phyloP scores from a whole-genome alignment of 2,329 filamentous ascomycete species.

The Sarocladiaceae sp. region DNA sequence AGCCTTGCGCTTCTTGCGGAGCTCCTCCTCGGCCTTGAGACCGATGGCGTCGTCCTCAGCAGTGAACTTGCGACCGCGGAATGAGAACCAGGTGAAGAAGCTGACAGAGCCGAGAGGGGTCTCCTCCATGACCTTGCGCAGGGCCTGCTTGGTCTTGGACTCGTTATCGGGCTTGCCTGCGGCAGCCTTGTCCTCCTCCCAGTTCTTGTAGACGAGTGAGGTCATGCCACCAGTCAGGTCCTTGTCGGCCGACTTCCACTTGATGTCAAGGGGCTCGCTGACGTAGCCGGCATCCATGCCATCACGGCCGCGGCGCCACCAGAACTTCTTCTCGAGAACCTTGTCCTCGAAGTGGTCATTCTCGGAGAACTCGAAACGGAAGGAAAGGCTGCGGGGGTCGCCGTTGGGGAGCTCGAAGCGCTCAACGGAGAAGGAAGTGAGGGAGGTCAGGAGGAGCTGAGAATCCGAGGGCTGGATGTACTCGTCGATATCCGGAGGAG shows the following conservation, averaged over 20 bases:
- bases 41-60: conserved; percentile 65
- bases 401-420: conserved; percentile 74
- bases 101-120: conserved; percentile 60
- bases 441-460: conserved; percentile 60
- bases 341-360: conserved; percentile 80
- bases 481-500: conserved; percentile 78
- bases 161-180: conserved; percentile 34
- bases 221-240: conserved; percentile 80
- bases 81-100: conserved; percentile 91
- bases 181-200: conserved; percentile 47
- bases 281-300: conserved; percentile 67
- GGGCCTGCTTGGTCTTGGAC: conserved; percentile 41
- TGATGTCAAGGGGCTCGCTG: conserved; percentile 80
- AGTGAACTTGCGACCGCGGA: conserved; percentile 61
- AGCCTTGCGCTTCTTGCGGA: conserved; percentile 40
- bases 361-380: conserved; percentile 71
- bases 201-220: conserved; percentile 64
- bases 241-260: conserved; percentile 72
- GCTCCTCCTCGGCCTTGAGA: conserved; percentile 52
- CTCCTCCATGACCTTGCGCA: conserved; percentile 50
- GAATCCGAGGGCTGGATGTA: conserved; percentile 80
- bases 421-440: conserved; percentile 64
- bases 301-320: conserved; percentile 64
- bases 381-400: conserved; percentile 72
- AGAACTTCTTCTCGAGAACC: conserved; percentile 86